A percentile compares a stretch with the other conserved stretches of the same genome.
phyloP scores from a whole-genome alignment of 176 grass and related monocot genomes.

The Oryza glaberrima region DNA sequence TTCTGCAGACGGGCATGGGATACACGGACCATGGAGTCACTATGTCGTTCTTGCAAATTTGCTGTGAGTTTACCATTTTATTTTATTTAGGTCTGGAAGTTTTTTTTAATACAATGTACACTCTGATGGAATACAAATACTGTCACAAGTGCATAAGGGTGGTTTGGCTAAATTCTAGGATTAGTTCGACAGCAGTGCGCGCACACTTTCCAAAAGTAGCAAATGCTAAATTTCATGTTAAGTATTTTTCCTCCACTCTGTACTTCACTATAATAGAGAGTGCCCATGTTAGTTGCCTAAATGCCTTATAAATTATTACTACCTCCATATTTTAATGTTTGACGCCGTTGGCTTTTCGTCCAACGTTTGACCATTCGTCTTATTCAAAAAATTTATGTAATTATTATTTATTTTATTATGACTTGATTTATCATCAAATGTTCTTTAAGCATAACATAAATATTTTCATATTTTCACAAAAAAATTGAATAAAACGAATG shows the following conservation, averaged over 20 bases:
- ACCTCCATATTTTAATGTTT: too few relatives aligned
- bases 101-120: conserved; percentile 41
- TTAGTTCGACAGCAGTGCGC: neutral
- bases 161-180: neutral
- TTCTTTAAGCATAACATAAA: too few relatives aligned
- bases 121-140: conserved; percentile 27
- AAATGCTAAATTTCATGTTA: conserved; percentile 16
- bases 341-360: too few relatives aligned
- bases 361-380: too few relatives aligned
- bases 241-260: conserved; percentile 25
- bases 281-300: neutral
- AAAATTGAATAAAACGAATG: too few relatives aligned
- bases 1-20: conserved; percentile 89
- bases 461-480: too few relatives aligned
- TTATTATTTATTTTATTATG: too few relatives aligned
- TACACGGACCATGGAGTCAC: conserved; percentile 94
- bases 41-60: conserved; percentile 95
- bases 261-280: conserved; percentile 9
- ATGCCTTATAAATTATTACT: neutral
- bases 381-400: too few relatives aligned
- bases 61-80: conserved; percentile 69
- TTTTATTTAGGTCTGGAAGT: conserved; percentile 26
- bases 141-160: neutral
- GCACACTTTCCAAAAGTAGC: conserved; percentile 10
- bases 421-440: too few relatives aligned